Percentiles rank a stretch among this genome's conserved stretches.
Conservation (phyloP, 192 early-diverging fungal species). For the Ramicandelaber brevisporus region DNA sequence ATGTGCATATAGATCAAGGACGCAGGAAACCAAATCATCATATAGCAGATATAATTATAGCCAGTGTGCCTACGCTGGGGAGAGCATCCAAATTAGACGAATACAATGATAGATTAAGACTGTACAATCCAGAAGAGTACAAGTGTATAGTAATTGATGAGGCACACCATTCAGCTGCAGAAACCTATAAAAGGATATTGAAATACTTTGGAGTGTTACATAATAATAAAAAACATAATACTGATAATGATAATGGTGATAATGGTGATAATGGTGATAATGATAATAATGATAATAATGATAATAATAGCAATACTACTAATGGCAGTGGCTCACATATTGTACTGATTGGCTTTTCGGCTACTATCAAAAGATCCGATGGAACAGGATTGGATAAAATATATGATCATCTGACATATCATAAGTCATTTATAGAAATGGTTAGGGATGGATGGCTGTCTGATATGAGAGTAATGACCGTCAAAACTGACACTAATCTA, state of each 20-base stretch:
- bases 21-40: slow-evolving; percentile 20
- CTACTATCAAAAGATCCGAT: slow-evolving; percentile 67
- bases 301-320: no score
- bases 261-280: no score
- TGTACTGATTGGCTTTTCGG: slow-evolving; percentile 94
- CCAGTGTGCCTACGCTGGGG: slow-evolving; percentile 53
- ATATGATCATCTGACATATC: slow-evolving; percentile 60
- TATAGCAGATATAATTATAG: slow-evolving; percentile 50
- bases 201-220: slow-evolving; percentile 48
- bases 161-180: slow-evolving; percentile 79
- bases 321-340: no score
- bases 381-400: slow-evolving; percentile 30
- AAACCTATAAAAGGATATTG: slow-evolving; percentile 42
- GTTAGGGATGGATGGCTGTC: slow-evolving; percentile 57
- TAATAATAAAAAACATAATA: no score
- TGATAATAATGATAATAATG: no score
- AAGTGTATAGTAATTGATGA: slow-evolving; percentile 80
- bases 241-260: no score
- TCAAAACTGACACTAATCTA: slow-evolving; percentile 29
- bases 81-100: no score
- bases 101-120: slow-evolving; percentile 17
- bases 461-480: slow-evolving; percentile 27
- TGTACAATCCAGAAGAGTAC: slow-evolving; percentile 49
- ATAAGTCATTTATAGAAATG: slow-evolving; percentile 54
- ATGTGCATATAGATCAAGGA: slow-evolving; percentile 43